Percentiles rank a stretch among this genome's conserved stretches.
These are phyloP conservation scores for Orychophragmus violaceus DNA, from an alignment of 345 rosid genomes.

Conservation along the genomic window DNA sequence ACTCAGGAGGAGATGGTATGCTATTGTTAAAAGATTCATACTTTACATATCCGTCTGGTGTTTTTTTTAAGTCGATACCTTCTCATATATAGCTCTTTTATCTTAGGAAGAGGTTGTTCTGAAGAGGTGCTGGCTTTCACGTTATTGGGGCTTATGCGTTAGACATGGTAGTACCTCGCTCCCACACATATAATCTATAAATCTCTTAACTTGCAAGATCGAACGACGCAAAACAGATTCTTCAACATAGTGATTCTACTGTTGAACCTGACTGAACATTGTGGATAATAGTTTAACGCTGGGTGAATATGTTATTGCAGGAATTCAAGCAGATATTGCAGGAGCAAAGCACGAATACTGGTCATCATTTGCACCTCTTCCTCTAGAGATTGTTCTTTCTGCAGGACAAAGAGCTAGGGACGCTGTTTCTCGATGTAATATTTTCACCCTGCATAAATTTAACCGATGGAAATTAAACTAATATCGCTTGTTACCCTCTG, in stretches of 20 bases:
- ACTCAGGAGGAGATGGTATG: constrained; percentile 91
- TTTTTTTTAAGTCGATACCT: constrained; percentile 29
- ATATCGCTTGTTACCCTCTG: constrained; percentile 7
- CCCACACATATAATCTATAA: neutral
- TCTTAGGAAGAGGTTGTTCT: constrained; percentile 90
- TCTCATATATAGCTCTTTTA: constrained; percentile 34
- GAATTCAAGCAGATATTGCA: constrained; percentile 72
- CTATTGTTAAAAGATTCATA: constrained; percentile 9
- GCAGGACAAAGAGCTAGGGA: constrained; percentile 73
- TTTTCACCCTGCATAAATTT: neutral
- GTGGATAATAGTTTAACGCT: neutral
- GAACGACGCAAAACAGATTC: neutral
- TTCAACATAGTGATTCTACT: neutral
- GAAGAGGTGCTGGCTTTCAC: constrained; percentile 99
- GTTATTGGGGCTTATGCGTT: constrained; percentile 84
- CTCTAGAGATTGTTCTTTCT: constrained; percentile 60
- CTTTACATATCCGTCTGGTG: neutral
- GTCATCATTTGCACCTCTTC: constrained; percentile 91
- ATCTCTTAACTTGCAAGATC: neutral
- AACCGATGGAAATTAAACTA: neutral
- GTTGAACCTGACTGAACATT: neutral
- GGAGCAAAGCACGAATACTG: constrained; percentile 62
- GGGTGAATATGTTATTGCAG: constrained; percentile 45
- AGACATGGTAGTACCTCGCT: constrained; percentile 48
- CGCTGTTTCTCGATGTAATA: constrained; percentile 36